phyloP scores from a whole-genome alignment of 208 protist genomes.

The Trichomonas gallinae region DNA sequence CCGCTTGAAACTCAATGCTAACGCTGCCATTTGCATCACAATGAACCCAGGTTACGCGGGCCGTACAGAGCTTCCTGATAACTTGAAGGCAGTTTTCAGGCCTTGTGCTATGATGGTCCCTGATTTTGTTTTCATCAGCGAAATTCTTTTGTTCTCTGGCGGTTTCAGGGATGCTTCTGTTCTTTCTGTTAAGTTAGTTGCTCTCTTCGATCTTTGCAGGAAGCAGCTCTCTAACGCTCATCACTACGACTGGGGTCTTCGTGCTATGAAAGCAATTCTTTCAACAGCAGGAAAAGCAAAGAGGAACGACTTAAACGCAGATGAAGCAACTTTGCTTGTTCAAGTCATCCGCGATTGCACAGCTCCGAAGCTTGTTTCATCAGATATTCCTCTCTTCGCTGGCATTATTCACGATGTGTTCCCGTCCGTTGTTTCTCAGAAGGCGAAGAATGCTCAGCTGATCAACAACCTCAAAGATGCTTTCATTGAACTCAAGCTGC shows the following conservation, averaged over 20 bases:
- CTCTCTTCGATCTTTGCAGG: conserved; percentile 78
- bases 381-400: conserved; percentile 81
- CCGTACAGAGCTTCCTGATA: conserved; percentile 62
- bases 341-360: conserved; percentile 85
- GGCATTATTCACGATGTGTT: conserved; percentile 83
- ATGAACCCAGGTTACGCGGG: conserved; percentile 94
- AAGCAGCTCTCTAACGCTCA: conserved; percentile 90
- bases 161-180: conserved; percentile 76
- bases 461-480: conserved; percentile 35
- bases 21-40: conserved; percentile 87
- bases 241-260: conserved; percentile 92
- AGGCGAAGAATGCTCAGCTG: conserved; percentile 55
- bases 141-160: conserved; percentile 87
- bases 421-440: conserved; percentile 62
- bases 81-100: conserved; percentile 47
- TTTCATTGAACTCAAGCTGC: conserved; percentile 50
- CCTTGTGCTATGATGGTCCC: conserved; percentile 59
- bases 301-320: conserved; percentile 28
- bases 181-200: conserved; percentile 79
- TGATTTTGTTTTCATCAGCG: conserved; percentile 84
- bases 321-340: conserved; percentile 67
- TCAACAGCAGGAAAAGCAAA: conserved; percentile 76
- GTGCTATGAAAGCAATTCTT: conserved; percentile 78
- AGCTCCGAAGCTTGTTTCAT: conserved; percentile 80
- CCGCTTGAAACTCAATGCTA: conserved; percentile 68